A percentile compares a stretch with the other conserved stretches of the same genome.
These are phyloP conservation scores for Pythium dissimile DNA, from an alignment of 352 stramenopile genomes.

Conservation along the genomic window DNA sequence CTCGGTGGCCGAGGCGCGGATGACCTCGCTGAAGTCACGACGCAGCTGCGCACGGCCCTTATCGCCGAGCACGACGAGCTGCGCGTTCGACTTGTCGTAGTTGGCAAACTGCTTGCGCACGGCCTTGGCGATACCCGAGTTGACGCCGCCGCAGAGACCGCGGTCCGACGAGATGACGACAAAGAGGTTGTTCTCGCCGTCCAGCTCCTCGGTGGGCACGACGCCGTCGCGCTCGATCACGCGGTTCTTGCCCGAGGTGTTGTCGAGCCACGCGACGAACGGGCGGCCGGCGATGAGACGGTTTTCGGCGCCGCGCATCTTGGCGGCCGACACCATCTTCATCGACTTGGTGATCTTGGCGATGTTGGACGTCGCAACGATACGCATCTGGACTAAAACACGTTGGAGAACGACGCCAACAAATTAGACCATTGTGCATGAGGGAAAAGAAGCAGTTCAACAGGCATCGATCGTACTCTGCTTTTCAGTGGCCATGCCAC, in stretches of 20 bases:
- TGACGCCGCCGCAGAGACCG: constrained; percentile 98
- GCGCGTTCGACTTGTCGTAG: constrained; percentile 54
- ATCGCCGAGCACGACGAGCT: constrained; percentile 96
- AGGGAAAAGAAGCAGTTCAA: not conserved
- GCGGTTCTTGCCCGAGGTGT: constrained; percentile 72
- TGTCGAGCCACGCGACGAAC: constrained; percentile 79
- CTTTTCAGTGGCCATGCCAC: constrained; percentile 99
- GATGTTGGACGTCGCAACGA: constrained; percentile 98
- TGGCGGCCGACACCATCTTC: constrained; percentile 99
- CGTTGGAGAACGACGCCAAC: not conserved
- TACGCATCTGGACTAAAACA: constrained; percentile 90
- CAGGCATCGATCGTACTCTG: constrained; percentile 77
- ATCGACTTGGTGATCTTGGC: constrained; percentile 99
- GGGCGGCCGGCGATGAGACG: constrained; percentile 79
- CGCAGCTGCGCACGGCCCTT: constrained; percentile 94
- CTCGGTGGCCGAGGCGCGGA: constrained; percentile 83
- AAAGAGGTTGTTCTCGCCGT: constrained; percentile 89
- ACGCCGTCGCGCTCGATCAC: constrained; percentile 88
- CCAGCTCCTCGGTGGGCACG: constrained; percentile 80
- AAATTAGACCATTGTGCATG: not conserved
- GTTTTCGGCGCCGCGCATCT: constrained; percentile 97
- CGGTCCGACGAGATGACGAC: constrained; percentile 97
- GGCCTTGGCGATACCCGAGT: constrained; percentile 94
- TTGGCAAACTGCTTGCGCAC: constrained; percentile 78
- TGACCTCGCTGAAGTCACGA: constrained; percentile 65